Evolutionary conservation across 1,284 basidiomycete genomes (phyloP).

Genomic region (Entoloma clypeatum): DNA sequence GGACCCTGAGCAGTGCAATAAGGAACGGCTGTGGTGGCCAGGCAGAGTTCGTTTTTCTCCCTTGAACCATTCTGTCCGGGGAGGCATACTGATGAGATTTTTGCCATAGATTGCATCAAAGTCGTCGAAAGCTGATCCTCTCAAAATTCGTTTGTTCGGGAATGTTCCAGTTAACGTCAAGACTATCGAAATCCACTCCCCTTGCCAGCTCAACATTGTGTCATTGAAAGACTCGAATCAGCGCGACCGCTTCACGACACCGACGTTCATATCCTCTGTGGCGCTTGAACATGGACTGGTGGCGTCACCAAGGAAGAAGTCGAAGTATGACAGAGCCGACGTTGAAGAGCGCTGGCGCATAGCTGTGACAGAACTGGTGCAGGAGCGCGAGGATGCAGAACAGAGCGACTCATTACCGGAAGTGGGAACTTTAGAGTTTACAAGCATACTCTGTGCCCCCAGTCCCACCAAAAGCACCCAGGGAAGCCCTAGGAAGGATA

Average conservation of each 20-base stretch:
- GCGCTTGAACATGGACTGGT: constrained; percentile 21
- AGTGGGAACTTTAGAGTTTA: constrained; percentile 25
- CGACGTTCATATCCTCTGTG: constrained; percentile 29
- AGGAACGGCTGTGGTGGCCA: constrained; percentile 48
- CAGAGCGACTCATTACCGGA: constrained; percentile 41
- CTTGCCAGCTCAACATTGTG: constrained; percentile 28
- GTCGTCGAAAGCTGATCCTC: constrained; percentile 15
- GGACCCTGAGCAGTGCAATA: constrained; percentile 16
- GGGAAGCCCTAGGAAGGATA: constrained; percentile 19
- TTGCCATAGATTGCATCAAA: constrained; percentile 10
- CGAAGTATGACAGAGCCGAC: constrained; percentile 30
- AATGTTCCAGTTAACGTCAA: constrained; percentile 10
- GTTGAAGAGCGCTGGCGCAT: constrained; percentile 35
- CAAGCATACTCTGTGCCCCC: constrained; percentile 15
- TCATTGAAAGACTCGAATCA: constrained; percentile 23
- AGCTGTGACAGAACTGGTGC: constrained; percentile 36
- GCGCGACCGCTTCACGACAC: constrained; percentile 26
- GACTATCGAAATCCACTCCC: constrained; percentile 23
- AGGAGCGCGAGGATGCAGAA: constrained; percentile 32
- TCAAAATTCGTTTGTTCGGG: constrained; percentile 28
- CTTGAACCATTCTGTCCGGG: not conserved
- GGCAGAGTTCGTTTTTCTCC: constrained; percentile 36
- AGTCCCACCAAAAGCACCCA: constrained; percentile 9
- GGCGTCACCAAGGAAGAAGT: constrained; percentile 39
- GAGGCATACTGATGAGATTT: constrained; percentile 7